Evolutionary conservation across 768 basidiomycete species (phyloP), one percentile per base, ranked within the genome.

Genomic region (Pleurotus citrinopileatus): DNA sequence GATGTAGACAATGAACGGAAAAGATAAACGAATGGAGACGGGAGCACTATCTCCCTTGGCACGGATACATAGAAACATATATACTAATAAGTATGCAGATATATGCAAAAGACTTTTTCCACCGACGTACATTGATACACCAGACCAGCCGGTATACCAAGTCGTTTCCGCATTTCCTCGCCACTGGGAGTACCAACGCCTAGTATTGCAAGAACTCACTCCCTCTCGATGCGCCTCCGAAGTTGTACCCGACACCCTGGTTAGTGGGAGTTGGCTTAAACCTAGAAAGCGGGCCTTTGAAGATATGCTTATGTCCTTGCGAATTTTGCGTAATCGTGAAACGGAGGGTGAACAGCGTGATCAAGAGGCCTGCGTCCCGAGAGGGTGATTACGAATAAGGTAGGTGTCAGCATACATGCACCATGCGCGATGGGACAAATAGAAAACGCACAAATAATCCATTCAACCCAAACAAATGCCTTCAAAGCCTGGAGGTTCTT

Each of bases 391-490:
- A n/a, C n/a, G n/a, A n/a, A n/a, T n/a, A n/a, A n/a, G n/a, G n/a
- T n/a, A n/a, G n/a, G n/a, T n/a, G n/a, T n/a, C n/a, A n/a, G n/a
- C n/a, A n/a, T n/a, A n/a, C n/a, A n/a, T n/a, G n/a, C n/a, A n/a
- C n/a, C n/a, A n/a, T n/a, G n/a, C n/a, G n/a, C n/a, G n/a, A n/a
- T n/a, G n/a, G n/a, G n/a, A n/a, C n/a, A n/a, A n/a, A n/a, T n/a
- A 19, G 13, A 19, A 12, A n/a, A 40, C 81, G 34, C 55, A 83
- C 82, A 68, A 3, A 77, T 64, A 23, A 79, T 37, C 68, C 81
- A 83, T 63, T 80, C 76, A 40, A 83, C 66, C 83, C 83, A 86
- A 32, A 83, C 75, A 59, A 84, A 72, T 20, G 76, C 69, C 58
- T 81, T 82, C 53, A 84, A 74, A 10, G 73, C 79, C 56, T 82